Evolutionary conservation across 2,329 filamentous ascomycete species (phyloP), one percentile per base, ranked within the genome.

Genomic region (Cordyceps tenuipes): DNA sequence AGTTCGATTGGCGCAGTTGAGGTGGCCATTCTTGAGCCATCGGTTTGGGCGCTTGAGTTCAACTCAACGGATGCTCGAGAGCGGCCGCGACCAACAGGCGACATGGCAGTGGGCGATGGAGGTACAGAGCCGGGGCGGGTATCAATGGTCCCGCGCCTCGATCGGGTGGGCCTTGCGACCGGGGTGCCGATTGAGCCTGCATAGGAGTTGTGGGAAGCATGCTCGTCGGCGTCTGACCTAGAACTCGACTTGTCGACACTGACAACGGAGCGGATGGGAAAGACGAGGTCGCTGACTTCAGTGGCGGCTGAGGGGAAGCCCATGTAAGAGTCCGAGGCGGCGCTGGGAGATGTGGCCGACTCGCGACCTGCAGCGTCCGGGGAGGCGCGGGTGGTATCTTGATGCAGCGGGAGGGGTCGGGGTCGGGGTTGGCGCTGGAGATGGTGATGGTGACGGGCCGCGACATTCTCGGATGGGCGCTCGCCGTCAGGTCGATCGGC

Each of bases 231-330:
- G 5, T 71, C 66, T 63, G 68, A 78, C 75, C 73, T 71, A 55
- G 64, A 65, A 53, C 71, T 73, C n/a, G 62, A 59, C 7, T 83
- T 82, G 65, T 89, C 85, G 46, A 92, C 83, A 7, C 84, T 89
- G 26, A 93, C 78, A 48, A 90, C 86, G n/a, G 88, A 91, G 53
- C 88, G 83, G 36, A 93, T 88, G n/a, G 89, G 89, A 60, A 89
- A 93, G 5, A 93, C 87, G 59, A 88, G 82, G 67, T 92, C 80
- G 36, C 71, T 70, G 26, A 71, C 68, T 57, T 75, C 73, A n/a
- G 73, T 74, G 51, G 67, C 64, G 12, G 65, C 64, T 2, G 71
- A 73, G 23, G 63, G 68, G 44, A 70, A 63, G 6, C 69, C 67
- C 1, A 68, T 34, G 31, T 31, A 44, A 12, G 55, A 61, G 15